A percentile compares a stretch with the other conserved stretches of the same genome.
phyloP scores from a whole-genome alignment of 192 early-diverging fungal genomes.

The Allomyces macrogynus region DNA sequence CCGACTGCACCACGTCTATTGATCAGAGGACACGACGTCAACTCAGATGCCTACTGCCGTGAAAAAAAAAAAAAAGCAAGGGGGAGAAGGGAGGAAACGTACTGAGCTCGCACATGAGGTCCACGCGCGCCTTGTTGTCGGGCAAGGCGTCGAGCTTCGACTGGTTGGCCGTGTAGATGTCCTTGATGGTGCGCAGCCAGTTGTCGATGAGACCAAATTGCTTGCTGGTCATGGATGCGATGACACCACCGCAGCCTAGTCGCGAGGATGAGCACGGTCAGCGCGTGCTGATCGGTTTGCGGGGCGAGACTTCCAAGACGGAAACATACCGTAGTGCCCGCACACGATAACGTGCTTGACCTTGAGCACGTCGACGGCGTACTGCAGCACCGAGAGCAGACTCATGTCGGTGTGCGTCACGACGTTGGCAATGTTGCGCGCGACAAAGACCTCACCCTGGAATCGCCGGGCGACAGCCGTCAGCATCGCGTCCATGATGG shows the following conservation, averaged over 20 bases:
- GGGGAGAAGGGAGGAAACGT: constrained; percentile 2
- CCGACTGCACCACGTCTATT: constrained; percentile 48
- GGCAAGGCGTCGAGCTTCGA: constrained; percentile 18
- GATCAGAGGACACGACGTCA: constrained; percentile 18
- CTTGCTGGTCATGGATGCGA: constrained; percentile 30
- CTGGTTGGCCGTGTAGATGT: constrained; percentile 44
- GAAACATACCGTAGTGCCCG: constrained; percentile 24
- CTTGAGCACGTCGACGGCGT: constrained; percentile 74
- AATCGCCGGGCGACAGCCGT: no score
- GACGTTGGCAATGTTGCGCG: constrained; percentile 93
- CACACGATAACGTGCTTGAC: constrained; percentile 88
- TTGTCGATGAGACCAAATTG: constrained; percentile 67
- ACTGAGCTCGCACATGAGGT: constrained; percentile 17
- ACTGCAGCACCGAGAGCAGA: constrained; percentile 70
- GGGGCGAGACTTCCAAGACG: no score
- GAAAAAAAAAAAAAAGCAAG: no score
- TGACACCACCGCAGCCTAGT: constrained; percentile 46
- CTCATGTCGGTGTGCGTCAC: constrained; percentile 64
- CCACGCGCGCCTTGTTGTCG: constrained; percentile 10
- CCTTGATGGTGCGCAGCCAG: constrained; percentile 76
- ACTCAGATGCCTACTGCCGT: constrained; percentile 1
- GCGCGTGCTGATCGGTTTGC: no score
- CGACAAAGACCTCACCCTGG: constrained; percentile 86
- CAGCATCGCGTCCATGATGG: no score
- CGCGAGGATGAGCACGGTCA: no score